Evolutionary conservation across 2,329 filamentous ascomycete species (phyloP), one percentile per base, ranked within the genome.

Genomic region (Xylaria sp.): DNA sequence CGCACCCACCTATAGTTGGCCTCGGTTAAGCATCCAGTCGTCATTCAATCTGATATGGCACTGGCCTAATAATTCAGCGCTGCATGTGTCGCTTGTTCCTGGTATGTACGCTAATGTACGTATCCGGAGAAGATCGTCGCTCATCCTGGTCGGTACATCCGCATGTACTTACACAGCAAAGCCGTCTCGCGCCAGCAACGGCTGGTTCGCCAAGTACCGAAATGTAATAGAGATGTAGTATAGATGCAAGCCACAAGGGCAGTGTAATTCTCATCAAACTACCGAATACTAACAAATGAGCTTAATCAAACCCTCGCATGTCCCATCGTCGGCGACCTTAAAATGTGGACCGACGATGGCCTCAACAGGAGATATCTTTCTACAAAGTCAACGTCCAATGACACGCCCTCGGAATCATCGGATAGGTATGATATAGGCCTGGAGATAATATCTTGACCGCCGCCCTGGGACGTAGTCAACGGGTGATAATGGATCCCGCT

Each of bases 61-160:
- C 53, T 55, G 65, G 39, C 54, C 60, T 34, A 50, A 59, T 64
- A 47, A 51, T 51, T 55, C 39, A 64, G 39, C 42, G 24, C 14
- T 27, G 53, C 55, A 50, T 19, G 27, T 12, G 34, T 56, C 55
- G 61, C 60, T 55, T 59, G 48, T 32, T 4, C 65, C 56, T 50
- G 48, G 39, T 12, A 17, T 17, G 45, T 1, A 39, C 61, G 34
- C 65, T 61, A 68, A 53, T 6, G 17, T 50, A 9, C 54, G 42
- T 60, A 66, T 55, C 47, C 19, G 63, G 67, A 51, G 53, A 66
- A 42, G 67, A 69, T 69, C 67, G 63, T 11, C 63, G 45, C 30
- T n/a, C 32, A 3, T 53, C 36, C 48, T 24, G 24, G 27, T 47
- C 42, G 53, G 24, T 32, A 54, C 36, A 19, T 30, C 21, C 32